Evolutionary conservation across 73 alveolate species (phyloP).

Genomic region (Paramecium octaurelia): DNA sequence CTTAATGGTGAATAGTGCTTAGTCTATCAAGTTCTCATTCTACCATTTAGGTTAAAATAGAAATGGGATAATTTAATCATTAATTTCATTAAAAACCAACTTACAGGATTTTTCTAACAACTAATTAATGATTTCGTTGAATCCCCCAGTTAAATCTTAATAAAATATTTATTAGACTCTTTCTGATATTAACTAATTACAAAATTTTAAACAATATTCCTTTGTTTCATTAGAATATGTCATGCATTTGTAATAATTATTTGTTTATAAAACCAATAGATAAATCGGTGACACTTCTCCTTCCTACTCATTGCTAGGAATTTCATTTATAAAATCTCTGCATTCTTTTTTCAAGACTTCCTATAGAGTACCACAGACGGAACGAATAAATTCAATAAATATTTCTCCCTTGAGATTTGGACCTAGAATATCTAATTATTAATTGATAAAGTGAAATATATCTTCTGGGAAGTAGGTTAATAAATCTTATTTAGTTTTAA

Average conservation of each 20-base stretch:
- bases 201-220: constrained; percentile 6
- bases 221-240: constrained; percentile 37
- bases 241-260: constrained; percentile 35
- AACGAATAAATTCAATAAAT: constrained; percentile 18
- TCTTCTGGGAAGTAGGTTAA: constrained; percentile 43
- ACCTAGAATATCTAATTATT: constrained; percentile 8
- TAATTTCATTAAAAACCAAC: not conserved
- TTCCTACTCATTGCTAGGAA: not conserved
- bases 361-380: not conserved
- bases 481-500: not conserved
- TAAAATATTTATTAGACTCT: constrained; percentile 19
- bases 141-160: not conserved
- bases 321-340: not conserved
- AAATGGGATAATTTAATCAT: not conserved
- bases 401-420: constrained; percentile 39
- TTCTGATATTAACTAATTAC: not conserved
- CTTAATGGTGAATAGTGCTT: constrained; percentile 1
- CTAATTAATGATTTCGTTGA: not conserved
- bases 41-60: not conserved
- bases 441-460: constrained; percentile 17
- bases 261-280: not conserved
- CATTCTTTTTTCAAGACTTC: not conserved
- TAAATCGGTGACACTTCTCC: constrained; percentile 10
- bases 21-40: not conserved
- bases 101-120: not conserved